phyloP scores from a whole-genome alignment of 768 basidiomycete species.

The Phanerochaete carnosa region DNA sequence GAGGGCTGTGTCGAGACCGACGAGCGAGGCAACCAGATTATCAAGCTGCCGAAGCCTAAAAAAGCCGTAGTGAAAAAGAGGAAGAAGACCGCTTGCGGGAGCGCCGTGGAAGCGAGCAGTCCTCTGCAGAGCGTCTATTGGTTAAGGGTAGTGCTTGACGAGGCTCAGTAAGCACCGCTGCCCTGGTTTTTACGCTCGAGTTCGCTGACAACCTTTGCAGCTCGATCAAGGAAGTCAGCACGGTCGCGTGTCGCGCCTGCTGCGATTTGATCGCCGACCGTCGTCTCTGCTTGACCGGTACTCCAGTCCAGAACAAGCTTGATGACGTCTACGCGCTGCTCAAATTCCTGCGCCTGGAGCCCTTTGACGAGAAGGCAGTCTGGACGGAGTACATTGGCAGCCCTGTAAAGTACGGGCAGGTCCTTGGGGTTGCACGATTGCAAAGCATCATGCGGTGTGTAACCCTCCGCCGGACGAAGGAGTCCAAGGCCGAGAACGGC shows the following conservation, averaged over 20 bases:
- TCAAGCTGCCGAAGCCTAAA: slow-evolving; percentile 62
- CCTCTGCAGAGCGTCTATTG: slow-evolving; percentile 93
- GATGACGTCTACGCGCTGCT: slow-evolving; percentile 97
- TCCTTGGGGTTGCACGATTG: slow-evolving; percentile 86
- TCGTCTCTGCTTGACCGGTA: slow-evolving; percentile 93
- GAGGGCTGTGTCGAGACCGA: slow-evolving; percentile 63
- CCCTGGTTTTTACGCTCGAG: neutral
- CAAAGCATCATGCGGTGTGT: slow-evolving; percentile 97
- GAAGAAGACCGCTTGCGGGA: slow-evolving; percentile 40
- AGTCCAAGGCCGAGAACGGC: slow-evolving; percentile 77
- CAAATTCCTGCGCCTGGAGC: slow-evolving; percentile 90
- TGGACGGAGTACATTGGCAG: slow-evolving; percentile 94
- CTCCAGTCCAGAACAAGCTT: slow-evolving; percentile 98
- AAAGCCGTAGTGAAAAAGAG: slow-evolving; percentile 67
- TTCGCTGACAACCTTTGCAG: slow-evolving; percentile 37
- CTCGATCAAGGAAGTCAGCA: slow-evolving; percentile 94
- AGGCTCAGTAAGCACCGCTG: slow-evolving; percentile 80
- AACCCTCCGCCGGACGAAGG: slow-evolving; percentile 95
- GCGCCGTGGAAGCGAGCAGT: slow-evolving; percentile 53
- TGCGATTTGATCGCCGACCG: slow-evolving; percentile 94
- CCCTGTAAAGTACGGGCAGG: slow-evolving; percentile 89
- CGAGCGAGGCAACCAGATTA: slow-evolving; percentile 59
- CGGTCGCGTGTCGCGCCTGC: slow-evolving; percentile 91
- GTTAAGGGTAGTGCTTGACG: slow-evolving; percentile 93
- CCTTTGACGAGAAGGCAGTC: slow-evolving; percentile 87